Conservation (phyloP, 2,329 filamentous ascomycete species). For the Claviceps cyperi region DNA sequence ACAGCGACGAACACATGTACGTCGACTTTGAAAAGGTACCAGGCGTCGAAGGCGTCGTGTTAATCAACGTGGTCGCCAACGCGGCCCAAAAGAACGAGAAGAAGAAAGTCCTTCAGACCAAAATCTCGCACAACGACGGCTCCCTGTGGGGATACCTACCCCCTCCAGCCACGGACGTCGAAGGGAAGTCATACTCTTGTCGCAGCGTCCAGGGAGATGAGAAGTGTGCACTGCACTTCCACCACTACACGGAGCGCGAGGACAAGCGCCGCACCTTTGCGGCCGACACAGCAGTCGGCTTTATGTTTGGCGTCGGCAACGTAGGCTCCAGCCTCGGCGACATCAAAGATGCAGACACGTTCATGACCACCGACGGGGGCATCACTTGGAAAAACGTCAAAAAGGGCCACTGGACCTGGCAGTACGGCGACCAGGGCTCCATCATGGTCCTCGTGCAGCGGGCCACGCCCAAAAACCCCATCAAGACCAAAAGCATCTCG, state of each 20-base stretch:
- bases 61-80: conserved; percentile 80
- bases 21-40: conserved; percentile 96
- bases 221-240: conserved; percentile 77
- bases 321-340: conserved; percentile 57
- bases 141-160: conserved; percentile 68
- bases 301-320: conserved; percentile 87
- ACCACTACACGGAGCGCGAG: conserved; percentile 82
- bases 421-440: conserved; percentile 89
- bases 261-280: conserved; percentile 79
- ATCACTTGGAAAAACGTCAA: conserved; percentile 74
- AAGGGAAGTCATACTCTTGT: conserved; percentile 61
- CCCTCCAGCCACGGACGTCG: conserved; percentile 55
- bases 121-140: conserved; percentile 94
- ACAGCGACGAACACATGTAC: conserved; percentile 60
- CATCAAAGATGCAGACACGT: conserved; percentile 68
- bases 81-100: conserved; percentile 59
- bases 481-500: conserved; percentile 53
- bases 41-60: conserved; percentile 74
- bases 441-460: conserved; percentile 79
- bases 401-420: conserved; percentile 83
- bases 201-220: conserved; percentile 40
- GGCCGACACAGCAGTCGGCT: conserved; percentile 71
- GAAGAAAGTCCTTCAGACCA: conserved; percentile 70
- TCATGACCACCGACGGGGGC: conserved; percentile 83
- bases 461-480: conserved; percentile 46